phyloP scores from a whole-genome alignment of 352 stramenopile genomes.

The Phytophthora sojae region DNA sequence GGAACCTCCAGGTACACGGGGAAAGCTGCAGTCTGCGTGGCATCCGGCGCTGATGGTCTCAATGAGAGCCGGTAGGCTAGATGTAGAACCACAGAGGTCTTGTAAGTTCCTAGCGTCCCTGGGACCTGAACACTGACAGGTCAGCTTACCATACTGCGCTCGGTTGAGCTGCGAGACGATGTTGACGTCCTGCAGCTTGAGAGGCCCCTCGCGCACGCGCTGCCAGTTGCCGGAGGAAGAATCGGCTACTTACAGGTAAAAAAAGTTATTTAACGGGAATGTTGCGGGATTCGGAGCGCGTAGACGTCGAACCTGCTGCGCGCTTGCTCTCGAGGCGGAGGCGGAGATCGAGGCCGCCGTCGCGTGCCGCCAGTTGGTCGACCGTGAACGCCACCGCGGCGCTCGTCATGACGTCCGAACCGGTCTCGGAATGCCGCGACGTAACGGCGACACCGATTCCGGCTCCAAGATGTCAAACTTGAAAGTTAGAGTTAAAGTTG shows the following conservation, averaged over 20 bases:
- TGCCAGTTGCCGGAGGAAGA: conserved; percentile 21
- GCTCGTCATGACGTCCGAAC: conserved; percentile 29
- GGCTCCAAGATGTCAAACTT: background rate
- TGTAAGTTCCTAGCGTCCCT: background rate
- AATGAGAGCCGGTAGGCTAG: conserved; percentile 34
- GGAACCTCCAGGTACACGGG: conserved; percentile 29
- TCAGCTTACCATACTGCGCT: conserved; percentile 21
- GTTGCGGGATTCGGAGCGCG: background rate
- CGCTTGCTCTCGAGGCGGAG: conserved; percentile 28
- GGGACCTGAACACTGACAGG: background rate
- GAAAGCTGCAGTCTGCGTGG: conserved; percentile 20
- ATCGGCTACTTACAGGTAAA: conserved; percentile 12
- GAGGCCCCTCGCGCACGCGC: conserved; percentile 18
- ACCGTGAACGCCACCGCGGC: conserved; percentile 32
- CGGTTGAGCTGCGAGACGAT: conserved; percentile 32
- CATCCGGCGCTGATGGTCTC: conserved; percentile 10
- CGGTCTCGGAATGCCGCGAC: conserved; percentile 17
- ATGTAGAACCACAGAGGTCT: background rate
- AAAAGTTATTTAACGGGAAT: background rate
- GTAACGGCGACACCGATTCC: conserved; percentile 24
- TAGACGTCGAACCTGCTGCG: conserved; percentile 8
- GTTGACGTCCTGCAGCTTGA: conserved; percentile 24
- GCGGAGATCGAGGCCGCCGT: conserved; percentile 11
- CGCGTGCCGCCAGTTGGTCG: conserved; percentile 13
- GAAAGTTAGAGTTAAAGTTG: conserved; percentile 1